phyloP scores from a whole-genome alignment of 345 rosid species.

The Psidium friedrichsthalianum region DNA sequence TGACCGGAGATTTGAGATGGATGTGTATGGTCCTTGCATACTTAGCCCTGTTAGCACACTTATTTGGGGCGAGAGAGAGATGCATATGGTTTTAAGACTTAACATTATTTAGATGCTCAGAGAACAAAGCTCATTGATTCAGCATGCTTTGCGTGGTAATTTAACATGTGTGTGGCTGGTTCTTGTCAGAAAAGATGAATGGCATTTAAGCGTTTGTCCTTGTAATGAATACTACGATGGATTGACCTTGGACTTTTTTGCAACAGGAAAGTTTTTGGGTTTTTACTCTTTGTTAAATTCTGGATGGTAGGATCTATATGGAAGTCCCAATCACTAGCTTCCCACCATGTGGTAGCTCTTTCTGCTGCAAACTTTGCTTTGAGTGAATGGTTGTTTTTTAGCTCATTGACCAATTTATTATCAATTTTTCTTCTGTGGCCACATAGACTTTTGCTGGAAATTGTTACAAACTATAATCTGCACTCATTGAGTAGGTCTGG shows the following conservation, averaged over 20 bases:
- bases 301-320: not conserved
- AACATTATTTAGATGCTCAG: not conserved
- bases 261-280: not conserved
- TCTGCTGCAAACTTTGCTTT: not conserved
- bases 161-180: not conserved
- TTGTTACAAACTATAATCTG: not conserved
- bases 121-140: not conserved
- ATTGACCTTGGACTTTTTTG: not conserved
- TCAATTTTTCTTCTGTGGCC: not conserved
- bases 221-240: not conserved
- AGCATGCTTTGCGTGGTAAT: not conserved
- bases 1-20: not conserved
- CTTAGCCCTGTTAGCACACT: not conserved
- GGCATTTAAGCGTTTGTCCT: not conserved
- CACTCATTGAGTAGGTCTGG: not conserved
- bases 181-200: not conserved
- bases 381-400: not conserved
- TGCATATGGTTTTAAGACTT: not conserved
- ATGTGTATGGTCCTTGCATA: not conserved
- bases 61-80: not conserved
- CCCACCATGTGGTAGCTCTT: not conserved
- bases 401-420: not conserved
- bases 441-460: not conserved
- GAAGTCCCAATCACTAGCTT: not conserved
- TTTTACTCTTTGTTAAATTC: not conserved